phyloP scores from a whole-genome alignment of 805 yeast genomes.

The Ogataea wickerhamii region DNA sequence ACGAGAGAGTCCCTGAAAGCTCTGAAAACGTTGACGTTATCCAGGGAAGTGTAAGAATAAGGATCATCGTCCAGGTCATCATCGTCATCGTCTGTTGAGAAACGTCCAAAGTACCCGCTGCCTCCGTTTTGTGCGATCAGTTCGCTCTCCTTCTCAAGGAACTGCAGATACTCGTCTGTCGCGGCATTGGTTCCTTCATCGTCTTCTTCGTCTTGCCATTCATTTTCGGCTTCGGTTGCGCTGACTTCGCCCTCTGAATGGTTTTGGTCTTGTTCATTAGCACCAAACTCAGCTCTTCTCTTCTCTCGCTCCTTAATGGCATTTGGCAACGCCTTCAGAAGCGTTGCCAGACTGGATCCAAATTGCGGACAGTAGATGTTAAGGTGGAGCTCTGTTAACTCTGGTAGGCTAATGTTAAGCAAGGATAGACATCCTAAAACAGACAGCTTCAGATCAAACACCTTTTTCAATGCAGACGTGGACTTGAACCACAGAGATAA shows the following conservation, averaged over 20 bases:
- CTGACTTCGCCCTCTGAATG: conserved; percentile 15
- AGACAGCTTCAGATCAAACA: conserved; percentile 77
- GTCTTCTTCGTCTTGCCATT: conserved; percentile 28
- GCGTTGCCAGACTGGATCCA: conserved; percentile 46
- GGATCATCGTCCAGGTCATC: conserved; percentile 84
- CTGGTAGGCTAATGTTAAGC: conserved; percentile 26
- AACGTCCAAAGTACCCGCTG: conserved; percentile 30
- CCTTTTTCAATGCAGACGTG: conserved; percentile 56
- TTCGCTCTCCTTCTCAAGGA: conserved; percentile 43
- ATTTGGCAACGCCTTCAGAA: conserved; percentile 61
- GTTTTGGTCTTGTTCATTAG: conserved; percentile 23
- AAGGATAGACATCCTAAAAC: conserved; percentile 62
- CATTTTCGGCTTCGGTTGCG: conserved; percentile 26
- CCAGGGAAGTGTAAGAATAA: conserved; percentile 73
- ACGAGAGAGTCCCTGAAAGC: conserved; percentile 56
- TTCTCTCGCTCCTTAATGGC: conserved; percentile 67
- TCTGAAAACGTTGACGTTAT: conserved; percentile 65
- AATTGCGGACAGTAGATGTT: conserved; percentile 42
- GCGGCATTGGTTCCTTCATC: conserved; percentile 31
- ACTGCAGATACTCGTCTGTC: conserved; percentile 46
- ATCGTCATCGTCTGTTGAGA: conserved; percentile 50
- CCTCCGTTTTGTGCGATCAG: conserved; percentile 31
- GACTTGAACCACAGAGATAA: conserved; percentile 65
- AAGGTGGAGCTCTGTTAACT: conserved; percentile 25
- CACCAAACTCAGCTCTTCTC: conserved; percentile 52